These are phyloP conservation scores for Dimocarpus longan DNA, from an alignment of 345 rosid species.

Conservation along the genomic window DNA sequence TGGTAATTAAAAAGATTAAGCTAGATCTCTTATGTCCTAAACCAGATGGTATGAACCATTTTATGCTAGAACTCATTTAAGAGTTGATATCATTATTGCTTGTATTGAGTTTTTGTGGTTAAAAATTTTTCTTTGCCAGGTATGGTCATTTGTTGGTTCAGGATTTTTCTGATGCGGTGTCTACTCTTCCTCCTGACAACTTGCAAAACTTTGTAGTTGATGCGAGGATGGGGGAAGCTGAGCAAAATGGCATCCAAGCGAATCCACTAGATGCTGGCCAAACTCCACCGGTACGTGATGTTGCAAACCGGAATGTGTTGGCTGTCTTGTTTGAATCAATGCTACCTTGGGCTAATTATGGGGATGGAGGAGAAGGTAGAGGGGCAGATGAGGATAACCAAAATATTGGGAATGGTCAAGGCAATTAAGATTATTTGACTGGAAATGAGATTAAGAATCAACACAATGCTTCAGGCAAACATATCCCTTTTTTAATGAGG, in stretches of 20 bases:
- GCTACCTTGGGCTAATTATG: slow-evolving; percentile 76
- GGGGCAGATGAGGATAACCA: slow-evolving; percentile 41
- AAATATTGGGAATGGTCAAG: slow-evolving; percentile 40
- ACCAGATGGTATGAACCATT: neutral
- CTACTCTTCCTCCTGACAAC: slow-evolving; percentile 82
- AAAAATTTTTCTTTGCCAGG: slow-evolving; percentile 32
- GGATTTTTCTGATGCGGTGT: slow-evolving; percentile 73
- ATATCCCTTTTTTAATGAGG: neutral
- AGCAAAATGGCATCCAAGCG: slow-evolving; percentile 36
- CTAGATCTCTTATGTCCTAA: neutral
- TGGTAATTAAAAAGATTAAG: slow-evolving; percentile 3
- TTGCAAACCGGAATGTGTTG: slow-evolving; percentile 58
- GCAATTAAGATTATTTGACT: slow-evolving; percentile 28
- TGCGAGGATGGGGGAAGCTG: slow-evolving; percentile 49
- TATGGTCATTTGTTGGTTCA: slow-evolving; percentile 66
- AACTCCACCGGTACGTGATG: slow-evolving; percentile 44
- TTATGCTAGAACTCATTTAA: neutral
- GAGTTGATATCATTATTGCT: neutral
- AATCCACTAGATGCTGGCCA: slow-evolving; percentile 41
- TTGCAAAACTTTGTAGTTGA: slow-evolving; percentile 77
- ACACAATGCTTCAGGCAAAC: neutral
- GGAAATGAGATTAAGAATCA: neutral
- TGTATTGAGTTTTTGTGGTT: slow-evolving; percentile 9
- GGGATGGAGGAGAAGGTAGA: slow-evolving; percentile 40
- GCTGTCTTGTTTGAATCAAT: slow-evolving; percentile 73